phyloP scores from a whole-genome alignment of 1,284 basidiomycete species.

The Irpex sp. region DNA sequence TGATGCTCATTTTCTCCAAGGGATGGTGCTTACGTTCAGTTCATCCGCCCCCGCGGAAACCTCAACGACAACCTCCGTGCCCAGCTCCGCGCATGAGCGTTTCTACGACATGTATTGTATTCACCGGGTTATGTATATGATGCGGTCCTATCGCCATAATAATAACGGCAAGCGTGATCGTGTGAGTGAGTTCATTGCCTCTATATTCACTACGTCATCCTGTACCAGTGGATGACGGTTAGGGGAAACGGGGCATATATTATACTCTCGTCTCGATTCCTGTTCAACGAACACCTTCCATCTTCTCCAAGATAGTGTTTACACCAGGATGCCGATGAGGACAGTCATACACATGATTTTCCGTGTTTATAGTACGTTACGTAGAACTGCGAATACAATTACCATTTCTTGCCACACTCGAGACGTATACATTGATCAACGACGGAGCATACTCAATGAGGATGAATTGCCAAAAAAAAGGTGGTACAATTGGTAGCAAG shows the following conservation, averaged over 20 bases:
- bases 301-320: neutral
- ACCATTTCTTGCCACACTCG: too few relatives aligned
- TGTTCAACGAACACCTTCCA: neutral
- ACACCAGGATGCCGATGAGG: neutral
- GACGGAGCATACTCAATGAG: too few relatives aligned
- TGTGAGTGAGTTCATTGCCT: constrained; percentile 27
- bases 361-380: neutral
- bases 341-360: neutral
- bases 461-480: too few relatives aligned
- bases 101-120: constrained; percentile 9
- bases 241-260: constrained; percentile 81
- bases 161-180: constrained; percentile 1
- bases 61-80: constrained; percentile 82
- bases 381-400: too few relatives aligned
- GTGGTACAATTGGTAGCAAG: too few relatives aligned
- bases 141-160: neutral
- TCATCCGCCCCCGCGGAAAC: constrained; percentile 83
- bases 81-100: constrained; percentile 63
- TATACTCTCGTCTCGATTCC: constrained; percentile 16
- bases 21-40: constrained; percentile 85
- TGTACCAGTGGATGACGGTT: constrained; percentile 56
- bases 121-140: constrained; percentile 2
- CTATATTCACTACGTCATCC: constrained; percentile 74
- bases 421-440: too few relatives aligned
- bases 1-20: constrained; percentile 28